Evolutionary conservation across 495 filamentous ascomycete species (phyloP).

Genomic region (Cercophora scortea): DNA sequence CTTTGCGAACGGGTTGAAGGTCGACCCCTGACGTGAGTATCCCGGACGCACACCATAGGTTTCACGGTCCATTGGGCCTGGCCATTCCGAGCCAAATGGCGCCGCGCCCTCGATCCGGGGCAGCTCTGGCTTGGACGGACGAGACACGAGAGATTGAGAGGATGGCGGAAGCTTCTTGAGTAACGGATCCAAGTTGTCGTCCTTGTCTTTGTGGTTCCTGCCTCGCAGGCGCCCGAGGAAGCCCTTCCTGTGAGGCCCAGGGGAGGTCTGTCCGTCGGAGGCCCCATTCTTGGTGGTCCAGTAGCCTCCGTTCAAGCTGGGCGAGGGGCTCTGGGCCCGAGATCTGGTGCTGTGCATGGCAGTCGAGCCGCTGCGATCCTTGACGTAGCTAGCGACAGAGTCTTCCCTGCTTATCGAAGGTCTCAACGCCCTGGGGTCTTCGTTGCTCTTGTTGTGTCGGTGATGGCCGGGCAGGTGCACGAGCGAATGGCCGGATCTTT

Average conservation of each 20-base stretch:
- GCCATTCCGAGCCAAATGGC: constrained; percentile 40
- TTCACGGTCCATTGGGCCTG: constrained; percentile 28
- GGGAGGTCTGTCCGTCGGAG: constrained; percentile 52
- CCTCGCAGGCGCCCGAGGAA: constrained; percentile 57
- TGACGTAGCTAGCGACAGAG: constrained; percentile 45
- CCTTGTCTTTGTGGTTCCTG: constrained; percentile 48
- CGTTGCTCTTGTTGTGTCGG: constrained; percentile 68
- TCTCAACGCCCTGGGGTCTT: constrained; percentile 56
- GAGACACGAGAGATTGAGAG: constrained; percentile 43
- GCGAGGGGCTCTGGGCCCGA: constrained; percentile 68
- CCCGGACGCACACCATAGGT: constrained; percentile 22
- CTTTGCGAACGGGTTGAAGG: constrained; percentile 49
- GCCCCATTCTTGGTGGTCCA: constrained; percentile 37
- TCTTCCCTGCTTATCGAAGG: constrained; percentile 67
- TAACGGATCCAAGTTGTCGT: constrained; percentile 35
- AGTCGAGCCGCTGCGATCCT: constrained; percentile 38
- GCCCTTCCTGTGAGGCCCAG: constrained; percentile 52
- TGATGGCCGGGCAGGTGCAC: constrained; percentile 57
- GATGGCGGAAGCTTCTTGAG: constrained; percentile 51
- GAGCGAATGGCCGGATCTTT: constrained; percentile 44
- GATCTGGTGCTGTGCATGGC: constrained; percentile 30
- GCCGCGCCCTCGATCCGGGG: constrained; percentile 33
- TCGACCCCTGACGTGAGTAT: constrained; percentile 39
- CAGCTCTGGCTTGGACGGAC: constrained; percentile 42
- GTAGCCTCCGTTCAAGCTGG: constrained; percentile 54